phyloP scores from a whole-genome alignment of 2,329 filamentous ascomycete species.

The Penicillium sp. region DNA sequence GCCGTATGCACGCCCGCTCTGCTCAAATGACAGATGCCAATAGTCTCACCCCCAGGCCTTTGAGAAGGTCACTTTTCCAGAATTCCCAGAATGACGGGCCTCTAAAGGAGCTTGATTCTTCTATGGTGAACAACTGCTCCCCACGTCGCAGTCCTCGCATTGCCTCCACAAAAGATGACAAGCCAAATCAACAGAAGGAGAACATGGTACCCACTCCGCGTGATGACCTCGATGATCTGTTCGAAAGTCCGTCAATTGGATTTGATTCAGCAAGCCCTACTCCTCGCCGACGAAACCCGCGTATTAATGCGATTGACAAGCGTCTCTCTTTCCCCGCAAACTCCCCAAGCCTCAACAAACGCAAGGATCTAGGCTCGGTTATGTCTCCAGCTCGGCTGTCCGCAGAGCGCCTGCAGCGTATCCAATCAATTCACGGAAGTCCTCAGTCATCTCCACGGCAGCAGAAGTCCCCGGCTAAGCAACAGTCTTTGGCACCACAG shows the following conservation, averaged over 20 bases:
- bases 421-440: slow-evolving; percentile 31
- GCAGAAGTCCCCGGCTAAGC: slow-evolving; percentile 28
- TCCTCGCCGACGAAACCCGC: slow-evolving; percentile 56
- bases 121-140: slow-evolving; percentile 44
- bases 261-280: slow-evolving; percentile 56
- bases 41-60: slow-evolving; percentile 57
- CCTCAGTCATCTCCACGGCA: slow-evolving; percentile 20
- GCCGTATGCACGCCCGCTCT: slow-evolving; percentile 49
- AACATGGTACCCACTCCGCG: slow-evolving; percentile 50
- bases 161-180: slow-evolving; percentile 37
- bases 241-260: slow-evolving; percentile 58
- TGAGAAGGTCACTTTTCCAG: slow-evolving; percentile 47
- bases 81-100: slow-evolving; percentile 38
- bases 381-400: slow-evolving; percentile 34
- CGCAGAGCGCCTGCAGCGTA: slow-evolving; percentile 36
- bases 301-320: slow-evolving; percentile 39
- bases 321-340: slow-evolving; percentile 40
- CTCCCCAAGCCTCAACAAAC: slow-evolving; percentile 34
- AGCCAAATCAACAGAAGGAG: slow-evolving; percentile 53
- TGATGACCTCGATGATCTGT: slow-evolving; percentile 63
- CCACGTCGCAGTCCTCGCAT: slow-evolving; percentile 49
- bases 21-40: slow-evolving; percentile 46
- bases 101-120: slow-evolving; percentile 39
- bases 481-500: slow-evolving; percentile 15
- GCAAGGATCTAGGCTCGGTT: slow-evolving; percentile 23